A percentile compares a stretch with the other conserved stretches of the same genome.
phyloP scores from a whole-genome alignment of 257 asterid species.

The Solanum chiquidenum region DNA sequence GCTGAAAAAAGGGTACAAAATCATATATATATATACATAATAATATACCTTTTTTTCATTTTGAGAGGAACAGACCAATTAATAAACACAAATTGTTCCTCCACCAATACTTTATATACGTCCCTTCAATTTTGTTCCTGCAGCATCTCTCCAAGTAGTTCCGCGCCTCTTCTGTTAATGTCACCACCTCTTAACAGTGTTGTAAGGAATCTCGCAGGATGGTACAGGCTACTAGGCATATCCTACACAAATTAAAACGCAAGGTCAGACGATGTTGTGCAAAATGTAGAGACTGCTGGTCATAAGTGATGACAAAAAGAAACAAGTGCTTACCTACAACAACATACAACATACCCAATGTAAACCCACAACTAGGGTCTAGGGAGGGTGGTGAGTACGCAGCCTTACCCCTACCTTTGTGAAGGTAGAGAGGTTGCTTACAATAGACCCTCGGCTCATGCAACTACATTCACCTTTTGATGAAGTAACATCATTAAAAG shows the following conservation, averaged over 20 bases:
- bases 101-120: slow-evolving; percentile 8
- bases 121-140: slow-evolving; percentile 61
- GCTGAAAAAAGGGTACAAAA: neutral
- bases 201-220: slow-evolving; percentile 65
- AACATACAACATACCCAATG: neutral
- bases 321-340: neutral
- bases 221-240: slow-evolving; percentile 43
- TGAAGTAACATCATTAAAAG: neutral
- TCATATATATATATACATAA: neutral
- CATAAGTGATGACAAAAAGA: neutral
- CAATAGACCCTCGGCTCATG: neutral
- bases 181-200: slow-evolving; percentile 76
- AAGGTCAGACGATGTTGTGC: neutral
- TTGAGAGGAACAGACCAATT: neutral
- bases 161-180: slow-evolving; percentile 67
- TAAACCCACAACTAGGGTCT: neutral
- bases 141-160: slow-evolving; percentile 89
- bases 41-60: neutral
- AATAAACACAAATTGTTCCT: neutral
- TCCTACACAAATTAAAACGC: slow-evolving; percentile 34
- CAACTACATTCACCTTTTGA: neutral
- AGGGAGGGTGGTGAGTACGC: neutral
- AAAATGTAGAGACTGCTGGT: neutral
- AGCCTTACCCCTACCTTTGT: neutral
- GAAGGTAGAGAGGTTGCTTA: neutral